Evolutionary conservation across 164 flowering plant species (phyloP), one percentile per base, ranked within the genome.

Genomic region (Berberis vulgaris): DNA sequence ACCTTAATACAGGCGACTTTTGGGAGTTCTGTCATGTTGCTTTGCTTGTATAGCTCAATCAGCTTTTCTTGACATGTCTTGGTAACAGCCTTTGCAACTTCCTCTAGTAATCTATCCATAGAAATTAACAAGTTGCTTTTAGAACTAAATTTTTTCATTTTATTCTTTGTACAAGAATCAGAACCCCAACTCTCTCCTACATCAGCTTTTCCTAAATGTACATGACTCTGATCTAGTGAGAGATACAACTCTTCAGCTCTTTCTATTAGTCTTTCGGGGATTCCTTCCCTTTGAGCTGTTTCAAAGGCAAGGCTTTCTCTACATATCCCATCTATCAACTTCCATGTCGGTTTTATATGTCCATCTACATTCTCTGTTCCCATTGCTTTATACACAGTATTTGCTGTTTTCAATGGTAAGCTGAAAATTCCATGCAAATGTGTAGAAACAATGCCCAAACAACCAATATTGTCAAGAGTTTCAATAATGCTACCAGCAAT

Each of bases 221-320:
- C 38, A 47, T 71, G 73, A 64, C 81, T 82, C 5, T 65, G 72
- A 64, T 75, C 79, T 64, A 72, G 71, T 45, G 84, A 74, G 61
- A 57, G 65, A 72, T 94, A 91, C 47, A 94, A 65, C 49, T 86
- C 86, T 76, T 86, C 84, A 45, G 99, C 99, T 80, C 99, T 79
- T 71, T 73, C 69, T 55, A 94, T 83, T 53, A 89, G 52, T n/a
- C 68, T 26, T 73, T 80, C 86, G 39, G 96, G 91, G 65, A 94
- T 67, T 42, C 99, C 99, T 87, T 94, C 99, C 45, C 70, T 82
- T 59, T 65, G 78, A 50, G 97, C 99, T 50, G 97, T 94, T 83
- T 94, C 97, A 74, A 94, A 91, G 13, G 99, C 97, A 77, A 94
- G 97, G 71, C 99, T 94, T 69, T 94, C 96, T 71, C 78, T 81